A percentile compares a stretch with the other conserved stretches of the same genome.
Conservation (phyloP, 352 stramenopile genomes). For the Pythium sukuiense region DNA sequence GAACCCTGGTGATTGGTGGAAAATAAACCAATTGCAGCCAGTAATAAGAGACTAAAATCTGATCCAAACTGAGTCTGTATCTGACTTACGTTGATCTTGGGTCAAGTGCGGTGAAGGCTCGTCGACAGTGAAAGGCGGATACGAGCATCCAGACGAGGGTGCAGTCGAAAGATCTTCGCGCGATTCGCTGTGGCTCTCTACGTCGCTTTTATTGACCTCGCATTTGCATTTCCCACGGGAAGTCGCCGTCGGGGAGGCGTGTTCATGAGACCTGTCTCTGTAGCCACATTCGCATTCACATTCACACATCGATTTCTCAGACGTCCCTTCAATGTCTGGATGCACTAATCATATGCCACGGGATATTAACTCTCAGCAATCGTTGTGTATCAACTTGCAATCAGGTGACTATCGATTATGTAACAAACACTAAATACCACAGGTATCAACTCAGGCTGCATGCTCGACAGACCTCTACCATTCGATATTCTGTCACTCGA, state of each 20-base stretch:
- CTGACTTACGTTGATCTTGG: background rate
- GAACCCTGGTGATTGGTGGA: background rate
- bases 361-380: background rate
- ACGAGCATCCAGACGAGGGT: too few species aligned
- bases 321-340: background rate
- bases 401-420: too few species aligned
- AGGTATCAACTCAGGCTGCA: background rate
- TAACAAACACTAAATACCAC: background rate
- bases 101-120: too few species aligned
- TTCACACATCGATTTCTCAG: constrained; percentile 7
- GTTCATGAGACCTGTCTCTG: background rate
- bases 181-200: too few species aligned
- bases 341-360: background rate
- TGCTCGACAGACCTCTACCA: background rate
- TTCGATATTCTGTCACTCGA: background rate
- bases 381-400: too few species aligned
- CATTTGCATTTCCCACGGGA: too few species aligned
- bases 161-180: too few species aligned
- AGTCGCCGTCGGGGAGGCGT: background rate
- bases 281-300: constrained; percentile 1
- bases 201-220: too few species aligned
- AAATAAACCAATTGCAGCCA: background rate
- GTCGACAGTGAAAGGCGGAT: too few species aligned
- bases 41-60: background rate
- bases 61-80: background rate